phyloP scores from a whole-genome alignment of 2,329 filamentous ascomycete genomes.

The Ceratocystis cacaofunesta region DNA sequence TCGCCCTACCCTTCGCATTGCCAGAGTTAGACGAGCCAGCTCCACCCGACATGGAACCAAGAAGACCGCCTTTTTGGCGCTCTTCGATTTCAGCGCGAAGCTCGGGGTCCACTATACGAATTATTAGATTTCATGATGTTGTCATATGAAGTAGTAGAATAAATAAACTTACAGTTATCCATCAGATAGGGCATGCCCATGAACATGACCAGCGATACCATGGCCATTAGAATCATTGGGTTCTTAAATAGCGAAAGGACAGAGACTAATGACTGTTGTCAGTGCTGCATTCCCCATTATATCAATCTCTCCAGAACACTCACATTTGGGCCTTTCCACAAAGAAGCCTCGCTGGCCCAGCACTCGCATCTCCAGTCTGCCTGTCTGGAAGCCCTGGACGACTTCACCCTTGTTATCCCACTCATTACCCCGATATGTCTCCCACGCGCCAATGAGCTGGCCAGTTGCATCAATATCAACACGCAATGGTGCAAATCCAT shows the following conservation, averaged over 20 bases:
- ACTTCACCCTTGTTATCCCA: slow-evolving; percentile 74
- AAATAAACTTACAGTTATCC: slow-evolving; percentile 65
- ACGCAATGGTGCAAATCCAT: slow-evolving; percentile 63
- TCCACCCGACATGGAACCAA: slow-evolving; percentile 44
- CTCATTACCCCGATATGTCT: slow-evolving; percentile 77
- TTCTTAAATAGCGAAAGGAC: slow-evolving; percentile 76
- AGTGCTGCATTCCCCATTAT: not conserved
- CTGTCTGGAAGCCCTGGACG: slow-evolving; percentile 28
- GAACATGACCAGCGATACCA: slow-evolving; percentile 69
- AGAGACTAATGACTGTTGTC: slow-evolving; percentile 41
- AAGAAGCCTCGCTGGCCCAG: slow-evolving; percentile 59
- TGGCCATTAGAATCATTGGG: slow-evolving; percentile 88
- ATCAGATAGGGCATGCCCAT: slow-evolving; percentile 90
- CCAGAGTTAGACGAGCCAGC: slow-evolving; percentile 35
- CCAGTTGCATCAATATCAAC: slow-evolving; percentile 75
- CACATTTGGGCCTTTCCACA: slow-evolving; percentile 59
- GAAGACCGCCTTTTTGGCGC: slow-evolving; percentile 63
- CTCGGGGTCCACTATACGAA: slow-evolving; percentile 75
- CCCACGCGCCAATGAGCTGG: slow-evolving; percentile 55
- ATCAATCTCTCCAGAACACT: slow-evolving; percentile 26
- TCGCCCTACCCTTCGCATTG: slow-evolving; percentile 27
- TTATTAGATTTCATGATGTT: slow-evolving; percentile 16
- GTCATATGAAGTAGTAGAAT: not conserved
- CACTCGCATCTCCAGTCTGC: slow-evolving; percentile 44
- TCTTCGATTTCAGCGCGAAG: slow-evolving; percentile 84